phyloP scores from a whole-genome alignment of 495 filamentous ascomycete species.

The Hyaloscypha variabilis region DNA sequence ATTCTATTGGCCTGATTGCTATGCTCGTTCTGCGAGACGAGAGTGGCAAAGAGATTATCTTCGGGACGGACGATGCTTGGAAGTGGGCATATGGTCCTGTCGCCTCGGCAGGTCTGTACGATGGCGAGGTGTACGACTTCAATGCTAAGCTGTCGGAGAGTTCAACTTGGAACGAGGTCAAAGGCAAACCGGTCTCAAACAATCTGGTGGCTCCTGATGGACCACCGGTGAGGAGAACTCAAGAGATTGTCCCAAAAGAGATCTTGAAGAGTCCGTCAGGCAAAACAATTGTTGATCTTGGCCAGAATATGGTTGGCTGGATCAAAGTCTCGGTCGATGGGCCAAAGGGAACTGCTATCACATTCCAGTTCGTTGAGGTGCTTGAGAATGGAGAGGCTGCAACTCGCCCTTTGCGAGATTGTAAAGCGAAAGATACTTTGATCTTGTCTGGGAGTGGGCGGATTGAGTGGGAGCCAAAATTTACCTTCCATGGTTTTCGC shows the following conservation, averaged over 20 bases:
- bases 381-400: conserved; percentile 53
- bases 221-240: conserved; percentile 17
- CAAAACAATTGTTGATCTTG: conserved; percentile 54
- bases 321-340: conserved; percentile 39
- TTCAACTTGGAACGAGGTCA: not conserved
- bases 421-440: conserved; percentile 46
- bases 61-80: conserved; percentile 49
- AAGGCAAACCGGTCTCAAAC: not conserved
- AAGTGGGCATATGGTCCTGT: conserved; percentile 40
- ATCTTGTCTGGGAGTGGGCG: conserved; percentile 34
- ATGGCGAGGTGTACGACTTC: conserved; percentile 53
- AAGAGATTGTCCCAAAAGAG: conserved; percentile 36
- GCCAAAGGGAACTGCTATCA: conserved; percentile 37
- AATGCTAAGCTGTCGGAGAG: conserved; percentile 27
- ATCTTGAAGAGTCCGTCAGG: conserved; percentile 46
- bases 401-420: conserved; percentile 47
- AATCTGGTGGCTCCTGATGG: conserved; percentile 11
- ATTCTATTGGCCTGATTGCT: conserved; percentile 44
- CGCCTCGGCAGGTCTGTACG: conserved; percentile 50
- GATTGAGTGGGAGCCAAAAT: conserved; percentile 44
- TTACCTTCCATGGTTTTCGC: conserved; percentile 59
- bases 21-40: conserved; percentile 41
- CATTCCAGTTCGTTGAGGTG: conserved; percentile 52
- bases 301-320: conserved; percentile 57
- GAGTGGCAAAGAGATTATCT: conserved; percentile 32